Conservation (phyloP, 1,139 yeast species). For the Blastobotrys persicus region DNA sequence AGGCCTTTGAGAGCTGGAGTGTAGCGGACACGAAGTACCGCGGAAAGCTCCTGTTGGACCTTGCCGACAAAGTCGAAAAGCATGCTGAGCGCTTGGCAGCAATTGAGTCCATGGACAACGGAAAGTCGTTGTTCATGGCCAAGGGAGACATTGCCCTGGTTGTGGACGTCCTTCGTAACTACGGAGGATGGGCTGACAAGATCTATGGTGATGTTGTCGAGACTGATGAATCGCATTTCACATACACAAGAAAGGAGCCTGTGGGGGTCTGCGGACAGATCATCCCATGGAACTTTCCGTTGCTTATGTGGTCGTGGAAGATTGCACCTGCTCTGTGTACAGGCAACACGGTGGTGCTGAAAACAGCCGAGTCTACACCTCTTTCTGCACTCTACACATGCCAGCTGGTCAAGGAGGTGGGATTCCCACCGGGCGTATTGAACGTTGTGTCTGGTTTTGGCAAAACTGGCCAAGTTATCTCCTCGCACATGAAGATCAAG, state of each 20-base stretch:
- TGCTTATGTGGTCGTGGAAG: slow-evolving; percentile 83
- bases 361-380: slow-evolving; percentile 84
- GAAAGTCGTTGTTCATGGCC: slow-evolving; percentile 61
- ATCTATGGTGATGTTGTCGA: slow-evolving; percentile 64
- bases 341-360: slow-evolving; percentile 77
- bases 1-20: slow-evolving; percentile 51
- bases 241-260: slow-evolving; percentile 61
- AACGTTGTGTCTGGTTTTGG: slow-evolving; percentile 79
- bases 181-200: slow-evolving; percentile 82
- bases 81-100: slow-evolving; percentile 58
- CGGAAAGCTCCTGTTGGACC: slow-evolving; percentile 53
- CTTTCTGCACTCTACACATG: slow-evolving; percentile 69
- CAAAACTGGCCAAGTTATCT: slow-evolving; percentile 68
- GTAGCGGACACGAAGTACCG: slow-evolving; percentile 51
- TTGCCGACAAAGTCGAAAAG: slow-evolving; percentile 62
- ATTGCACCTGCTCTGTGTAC: slow-evolving; percentile 80
- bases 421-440: slow-evolving; percentile 76
- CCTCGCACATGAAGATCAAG: slow-evolving; percentile 64
- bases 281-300: slow-evolving; percentile 88
- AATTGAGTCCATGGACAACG: slow-evolving; percentile 77
- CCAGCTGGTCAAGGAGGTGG: slow-evolving; percentile 61
- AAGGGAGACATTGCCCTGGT: slow-evolving; percentile 58
- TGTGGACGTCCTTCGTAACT: slow-evolving; percentile 57
- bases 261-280: slow-evolving; percentile 80
- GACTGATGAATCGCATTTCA: slow-evolving; percentile 60